phyloP scores from a whole-genome alignment of 2,329 filamentous ascomycete species.

The Plectosphaerella cucumerina region DNA sequence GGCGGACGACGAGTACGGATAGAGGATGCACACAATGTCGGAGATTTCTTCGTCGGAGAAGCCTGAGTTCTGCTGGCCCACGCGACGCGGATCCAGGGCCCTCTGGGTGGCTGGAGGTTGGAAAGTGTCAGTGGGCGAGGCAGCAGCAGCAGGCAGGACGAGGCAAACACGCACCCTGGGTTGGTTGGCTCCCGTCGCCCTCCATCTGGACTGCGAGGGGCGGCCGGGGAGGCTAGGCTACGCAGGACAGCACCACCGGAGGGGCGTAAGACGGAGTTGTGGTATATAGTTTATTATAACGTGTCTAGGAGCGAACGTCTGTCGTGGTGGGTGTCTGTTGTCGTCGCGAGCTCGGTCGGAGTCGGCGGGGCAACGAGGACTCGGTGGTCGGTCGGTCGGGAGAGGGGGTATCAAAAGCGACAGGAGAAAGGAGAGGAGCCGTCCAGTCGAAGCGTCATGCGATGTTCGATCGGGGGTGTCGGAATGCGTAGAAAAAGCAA shows the following conservation, averaged over 20 bases:
- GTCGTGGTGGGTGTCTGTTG: constrained; percentile 1
- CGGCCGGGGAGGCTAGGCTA: constrained; percentile 1
- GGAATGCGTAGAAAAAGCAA: too few species aligned
- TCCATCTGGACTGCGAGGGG: constrained; percentile 30
- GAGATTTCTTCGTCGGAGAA: constrained; percentile 78
- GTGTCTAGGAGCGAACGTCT: too few species aligned
- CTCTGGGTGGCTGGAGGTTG: constrained; percentile 63
- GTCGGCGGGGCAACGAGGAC: not conserved
- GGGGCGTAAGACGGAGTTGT: not conserved
- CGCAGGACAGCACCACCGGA: not conserved
- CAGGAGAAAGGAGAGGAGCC: too few species aligned
- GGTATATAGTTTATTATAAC: too few species aligned
- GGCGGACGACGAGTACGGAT: constrained; percentile 71
- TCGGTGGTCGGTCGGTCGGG: too few species aligned
- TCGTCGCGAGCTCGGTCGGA: constrained; percentile 4
- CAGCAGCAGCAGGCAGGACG: not conserved
- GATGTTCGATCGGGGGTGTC: too few species aligned
- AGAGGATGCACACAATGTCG: constrained; percentile 85
- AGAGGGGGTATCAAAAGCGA: too few species aligned
- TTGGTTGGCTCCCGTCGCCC: constrained; percentile 32
- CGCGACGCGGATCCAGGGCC: constrained; percentile 73
- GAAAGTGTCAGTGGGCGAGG: constrained; percentile 7
- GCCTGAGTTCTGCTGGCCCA: constrained; percentile 77
- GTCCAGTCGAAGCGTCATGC: too few species aligned
- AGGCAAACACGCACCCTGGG: constrained; percentile 29